A percentile compares a stretch with the other conserved stretches of the same genome.
These are phyloP conservation scores for Macrophomina tecta DNA, from an alignment of 2,329 filamentous ascomycete species.

Conservation along the genomic window DNA sequence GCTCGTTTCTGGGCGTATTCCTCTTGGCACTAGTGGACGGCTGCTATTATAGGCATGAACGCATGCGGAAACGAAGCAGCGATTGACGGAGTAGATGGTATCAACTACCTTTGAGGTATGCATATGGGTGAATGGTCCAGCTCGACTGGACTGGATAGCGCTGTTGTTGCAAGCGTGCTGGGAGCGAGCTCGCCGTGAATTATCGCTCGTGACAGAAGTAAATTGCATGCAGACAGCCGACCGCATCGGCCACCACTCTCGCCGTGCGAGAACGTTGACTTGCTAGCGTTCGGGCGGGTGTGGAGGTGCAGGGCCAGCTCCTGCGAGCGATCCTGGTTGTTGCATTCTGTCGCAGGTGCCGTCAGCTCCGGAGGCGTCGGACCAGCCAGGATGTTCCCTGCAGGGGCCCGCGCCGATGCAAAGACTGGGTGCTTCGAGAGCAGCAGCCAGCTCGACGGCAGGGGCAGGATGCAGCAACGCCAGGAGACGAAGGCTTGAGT, in stretches of 20 bases:
- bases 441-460: neutral
- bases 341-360: neutral
- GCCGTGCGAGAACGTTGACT: constrained; percentile 20
- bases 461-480: neutral
- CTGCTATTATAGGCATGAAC: too few relatives aligned
- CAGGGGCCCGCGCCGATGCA: neutral
- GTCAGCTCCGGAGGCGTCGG: constrained; percentile 13
- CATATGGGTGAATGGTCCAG: too few relatives aligned
- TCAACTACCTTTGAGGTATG: too few relatives aligned
- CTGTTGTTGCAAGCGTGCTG: too few relatives aligned
- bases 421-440: neutral
- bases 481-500: neutral
- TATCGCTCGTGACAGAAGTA: neutral
- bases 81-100: too few relatives aligned
- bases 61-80: too few relatives aligned
- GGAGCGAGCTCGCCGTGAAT: neutral
- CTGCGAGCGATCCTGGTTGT: constrained; percentile 2
- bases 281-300: constrained; percentile 6
- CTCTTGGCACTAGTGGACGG: too few relatives aligned
- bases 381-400: constrained; percentile 20
- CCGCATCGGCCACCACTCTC: constrained; percentile 8
- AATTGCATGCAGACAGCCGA: neutral
- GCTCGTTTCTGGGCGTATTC: too few relatives aligned
- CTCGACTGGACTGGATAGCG: neutral
- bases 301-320: constrained; percentile 4